Conservation (phyloP, 495 filamentous ascomycete genomes). For the Penicillium herquei region DNA sequence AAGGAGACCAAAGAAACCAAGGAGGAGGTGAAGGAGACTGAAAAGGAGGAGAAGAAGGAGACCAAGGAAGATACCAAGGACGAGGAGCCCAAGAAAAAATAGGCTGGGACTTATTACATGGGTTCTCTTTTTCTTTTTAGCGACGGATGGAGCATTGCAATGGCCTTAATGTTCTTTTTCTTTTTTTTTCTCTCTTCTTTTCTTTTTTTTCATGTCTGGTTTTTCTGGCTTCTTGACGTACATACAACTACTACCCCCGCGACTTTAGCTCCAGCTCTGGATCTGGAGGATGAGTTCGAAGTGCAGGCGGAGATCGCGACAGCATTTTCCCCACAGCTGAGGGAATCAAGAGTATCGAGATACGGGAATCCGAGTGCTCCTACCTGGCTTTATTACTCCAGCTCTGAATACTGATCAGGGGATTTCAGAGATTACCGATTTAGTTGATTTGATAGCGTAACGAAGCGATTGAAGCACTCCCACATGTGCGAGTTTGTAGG, state of each 20-base stretch:
- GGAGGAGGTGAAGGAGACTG: constrained; percentile 5
- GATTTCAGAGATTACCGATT: background rate
- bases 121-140: constrained; percentile 22
- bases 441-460: no score
- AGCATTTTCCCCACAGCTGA: constrained; percentile 8
- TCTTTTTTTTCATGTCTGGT: constrained; percentile 8
- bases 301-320: constrained; percentile 10
- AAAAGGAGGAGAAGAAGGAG: constrained; percentile 11
- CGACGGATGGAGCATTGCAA: constrained; percentile 36
- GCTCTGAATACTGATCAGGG: background rate
- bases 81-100: constrained; percentile 20
- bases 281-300: background rate
- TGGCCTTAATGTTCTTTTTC: constrained; percentile 12
- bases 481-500: background rate
- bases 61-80: constrained; percentile 14
- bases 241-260: constrained; percentile 16
- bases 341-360: constrained; percentile 17
- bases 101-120: constrained; percentile 9
- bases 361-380: constrained; percentile 17
- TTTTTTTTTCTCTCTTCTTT: constrained; percentile 10
- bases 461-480: background rate
- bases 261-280: background rate
- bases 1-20: constrained; percentile 12
- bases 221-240: constrained; percentile 22
- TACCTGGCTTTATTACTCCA: constrained; percentile 10